Evolutionary conservation across 2,329 filamentous ascomycete genomes (phyloP), one percentile per base, ranked within the genome.

Genomic region (Sarocladium kiliense): DNA sequence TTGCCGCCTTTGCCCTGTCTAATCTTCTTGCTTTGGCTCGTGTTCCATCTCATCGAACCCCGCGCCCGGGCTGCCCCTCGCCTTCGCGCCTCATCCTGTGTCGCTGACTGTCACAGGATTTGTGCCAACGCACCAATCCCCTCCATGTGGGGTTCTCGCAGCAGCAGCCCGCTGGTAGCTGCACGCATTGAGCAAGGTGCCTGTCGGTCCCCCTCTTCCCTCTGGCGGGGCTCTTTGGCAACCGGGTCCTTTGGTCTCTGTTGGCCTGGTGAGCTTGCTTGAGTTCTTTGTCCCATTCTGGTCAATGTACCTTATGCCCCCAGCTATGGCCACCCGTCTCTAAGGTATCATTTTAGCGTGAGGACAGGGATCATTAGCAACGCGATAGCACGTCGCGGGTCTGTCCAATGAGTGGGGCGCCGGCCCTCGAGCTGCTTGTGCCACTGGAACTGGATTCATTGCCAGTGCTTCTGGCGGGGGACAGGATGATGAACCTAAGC

Each of bases 121-220:
- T 23, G 47, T 49, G 47, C 47, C 47, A 51, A 19, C 47, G 30
- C 47, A 51, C 26, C 30, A 49, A 11, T 27, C 47, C 47, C 18
- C 30, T 27, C 16, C 26, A 36, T 16, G 47, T 51, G 47, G 47
- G 47, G 47, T 36, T 51, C 47, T 14, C 6, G 14, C 12, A 49
- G 4, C 16, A 23, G 14, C 23, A 19, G 25, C n/a, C 30, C 7
- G 19, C 25, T n/a, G n/a, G 27, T 34, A 49, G 44, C 44, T 51
- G 4, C 47, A 51, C 47, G 47, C 27, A 51, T 34, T 51, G 5
- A 51, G 47, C 27, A 51, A 51, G 47, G 47, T 51, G 47, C 47
- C 27, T 51, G 47, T 36, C 47, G 47, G 27, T 51, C 47, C 47
- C 47, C 47, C 47, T 51, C 47, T 36, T 51, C 27, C 27, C 36